These are phyloP conservation scores for Botryotinia narcissicola DNA, from an alignment of 2,329 filamentous ascomycete species.

Conservation along the genomic window DNA sequence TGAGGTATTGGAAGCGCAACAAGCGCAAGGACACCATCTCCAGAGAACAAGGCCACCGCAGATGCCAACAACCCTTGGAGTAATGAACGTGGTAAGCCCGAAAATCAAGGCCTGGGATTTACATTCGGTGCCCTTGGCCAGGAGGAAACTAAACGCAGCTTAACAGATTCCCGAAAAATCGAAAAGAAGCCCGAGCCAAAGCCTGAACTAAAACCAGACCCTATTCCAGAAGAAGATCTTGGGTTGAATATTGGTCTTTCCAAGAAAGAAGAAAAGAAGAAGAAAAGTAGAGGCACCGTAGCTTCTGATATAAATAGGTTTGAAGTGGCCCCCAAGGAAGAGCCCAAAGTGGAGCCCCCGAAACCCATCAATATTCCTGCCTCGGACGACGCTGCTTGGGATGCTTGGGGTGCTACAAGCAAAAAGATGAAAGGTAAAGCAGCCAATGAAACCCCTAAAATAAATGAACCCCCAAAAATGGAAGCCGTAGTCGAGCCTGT, in stretches of 20 bases:
- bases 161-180: constrained; percentile 27
- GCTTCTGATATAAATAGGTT: constrained; percentile 18
- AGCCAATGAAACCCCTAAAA: constrained; percentile 29
- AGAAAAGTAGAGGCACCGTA: constrained; percentile 37
- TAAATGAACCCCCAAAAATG: constrained; percentile 24
- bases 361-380: constrained; percentile 31
- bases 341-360: constrained; percentile 31
- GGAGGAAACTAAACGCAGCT: constrained; percentile 38
- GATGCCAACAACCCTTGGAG: constrained; percentile 52
- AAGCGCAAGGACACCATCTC: constrained; percentile 23
- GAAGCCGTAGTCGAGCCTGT: constrained; percentile 23
- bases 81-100: constrained; percentile 48
- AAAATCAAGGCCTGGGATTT: constrained; percentile 50
- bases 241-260: constrained; percentile 35
- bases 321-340: constrained; percentile 28
- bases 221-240: constrained; percentile 37
- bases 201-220: constrained; percentile 39
- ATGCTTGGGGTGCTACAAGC: constrained; percentile 47
- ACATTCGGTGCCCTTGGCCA: constrained; percentile 50
- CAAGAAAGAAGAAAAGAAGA: constrained; percentile 50
- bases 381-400: constrained; percentile 50
- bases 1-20: constrained; percentile 38
- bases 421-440: constrained; percentile 47
- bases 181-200: constrained; percentile 9
- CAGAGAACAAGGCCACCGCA: constrained; percentile 39